These are phyloP conservation scores for Saururus chinensis DNA, from an alignment of 164 flowering plant genomes.

Conservation along the genomic window DNA sequence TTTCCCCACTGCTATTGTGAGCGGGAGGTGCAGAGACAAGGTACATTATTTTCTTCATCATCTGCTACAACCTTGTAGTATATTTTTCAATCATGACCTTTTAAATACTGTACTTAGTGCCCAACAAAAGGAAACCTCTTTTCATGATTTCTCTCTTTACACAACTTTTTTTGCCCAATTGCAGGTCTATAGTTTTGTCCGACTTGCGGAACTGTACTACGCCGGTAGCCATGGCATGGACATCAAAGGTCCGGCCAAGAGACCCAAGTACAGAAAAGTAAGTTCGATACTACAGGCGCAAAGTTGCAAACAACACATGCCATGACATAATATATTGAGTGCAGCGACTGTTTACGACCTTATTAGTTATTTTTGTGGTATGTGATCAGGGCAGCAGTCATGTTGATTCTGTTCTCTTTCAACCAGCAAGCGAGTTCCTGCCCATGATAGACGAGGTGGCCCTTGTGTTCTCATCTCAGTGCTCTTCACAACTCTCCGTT, in stretches of 20 bases:
- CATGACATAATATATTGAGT: no score
- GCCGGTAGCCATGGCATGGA: constrained; percentile 98
- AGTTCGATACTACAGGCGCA: constrained; percentile 3
- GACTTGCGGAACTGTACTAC: constrained; percentile 57
- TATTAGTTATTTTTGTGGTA: not conserved
- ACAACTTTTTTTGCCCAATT: not conserved
- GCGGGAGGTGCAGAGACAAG: constrained; percentile 77
- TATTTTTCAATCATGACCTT: not conserved
- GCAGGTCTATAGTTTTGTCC: constrained; percentile 62
- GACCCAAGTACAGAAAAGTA: constrained; percentile 28
- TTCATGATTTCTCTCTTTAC: no score
- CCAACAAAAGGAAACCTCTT: not conserved
- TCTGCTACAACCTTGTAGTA: not conserved
- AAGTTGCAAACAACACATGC: not conserved
- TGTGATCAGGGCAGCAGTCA: constrained; percentile 3
- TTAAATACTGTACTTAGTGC: not conserved
- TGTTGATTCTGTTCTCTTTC: constrained; percentile 8
- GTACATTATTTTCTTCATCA: constrained; percentile 24
- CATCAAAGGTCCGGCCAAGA: constrained; percentile 63
- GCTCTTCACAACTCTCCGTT: not conserved
- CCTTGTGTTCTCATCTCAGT: not conserved
- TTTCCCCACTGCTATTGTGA: constrained; percentile 81
- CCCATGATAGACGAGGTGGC: constrained; percentile 17
- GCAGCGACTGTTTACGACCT: no score
- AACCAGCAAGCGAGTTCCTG: constrained; percentile 14